Conservation (phyloP, 805 yeast species). For the Tetrapisispora fleetii region DNA sequence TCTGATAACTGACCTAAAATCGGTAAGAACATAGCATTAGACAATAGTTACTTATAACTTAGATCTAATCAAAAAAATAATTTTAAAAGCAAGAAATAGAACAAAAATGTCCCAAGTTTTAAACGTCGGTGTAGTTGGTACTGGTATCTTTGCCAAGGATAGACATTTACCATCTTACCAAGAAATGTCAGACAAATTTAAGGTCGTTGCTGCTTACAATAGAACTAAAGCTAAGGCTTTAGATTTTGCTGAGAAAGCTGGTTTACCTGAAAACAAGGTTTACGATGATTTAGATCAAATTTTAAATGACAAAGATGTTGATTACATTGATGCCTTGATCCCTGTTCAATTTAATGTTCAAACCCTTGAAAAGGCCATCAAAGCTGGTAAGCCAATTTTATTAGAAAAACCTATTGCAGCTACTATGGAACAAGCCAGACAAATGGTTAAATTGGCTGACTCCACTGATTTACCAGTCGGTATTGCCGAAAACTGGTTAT, state of each 20-base stretch:
- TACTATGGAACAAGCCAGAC: slow-evolving; percentile 64
- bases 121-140: slow-evolving; percentile 63
- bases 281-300: slow-evolving; percentile 55
- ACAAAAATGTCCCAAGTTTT: slow-evolving; percentile 21
- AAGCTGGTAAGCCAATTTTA: slow-evolving; percentile 65
- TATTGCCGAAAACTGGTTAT: slow-evolving; percentile 82
- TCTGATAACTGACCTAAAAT: no score
- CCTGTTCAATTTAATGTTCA: slow-evolving; percentile 78
- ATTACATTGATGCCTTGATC: slow-evolving; percentile 71
- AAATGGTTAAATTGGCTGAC: slow-evolving; percentile 60
- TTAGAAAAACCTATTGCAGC: slow-evolving; percentile 94
- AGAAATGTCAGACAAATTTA: slow-evolving; percentile 40
- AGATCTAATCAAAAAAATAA: not conserved
- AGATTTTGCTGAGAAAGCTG: slow-evolving; percentile 58
- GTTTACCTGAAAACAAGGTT: slow-evolving; percentile 40
- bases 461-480: slow-evolving; percentile 57
- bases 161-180: slow-evolving; percentile 69
- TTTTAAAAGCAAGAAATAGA: not conserved
- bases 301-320: slow-evolving; percentile 55
- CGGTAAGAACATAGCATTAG: no score
- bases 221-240: slow-evolving; percentile 80
- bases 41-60: not conserved
- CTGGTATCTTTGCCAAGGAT: slow-evolving; percentile 83
- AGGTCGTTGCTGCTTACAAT: slow-evolving; percentile 66
- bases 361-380: slow-evolving; percentile 59